Evolutionary conservation across 2,329 filamentous ascomycete species (phyloP).

Genomic region (Fusarium paranaense): DNA sequence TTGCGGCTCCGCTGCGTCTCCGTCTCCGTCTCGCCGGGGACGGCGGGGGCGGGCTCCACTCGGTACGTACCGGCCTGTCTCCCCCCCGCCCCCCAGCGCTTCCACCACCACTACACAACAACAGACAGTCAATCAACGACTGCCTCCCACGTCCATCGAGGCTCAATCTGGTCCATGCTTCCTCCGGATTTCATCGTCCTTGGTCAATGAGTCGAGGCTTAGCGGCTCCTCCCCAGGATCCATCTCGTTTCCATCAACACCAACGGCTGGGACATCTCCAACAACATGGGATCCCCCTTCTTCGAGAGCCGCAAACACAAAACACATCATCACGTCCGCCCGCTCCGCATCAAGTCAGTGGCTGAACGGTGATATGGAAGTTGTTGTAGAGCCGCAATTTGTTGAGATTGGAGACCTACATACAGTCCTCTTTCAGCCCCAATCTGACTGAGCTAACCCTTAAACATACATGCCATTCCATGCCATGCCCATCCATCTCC

Average conservation of each 20-base stretch:
- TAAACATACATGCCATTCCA: conserved; percentile 1
- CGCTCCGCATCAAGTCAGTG: conserved; percentile 15
- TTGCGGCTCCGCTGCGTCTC: conserved; percentile 47
- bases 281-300: conserved; percentile 4
- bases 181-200: conserved; percentile 1
- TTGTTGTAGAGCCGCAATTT: conserved; percentile 37
- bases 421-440: not conserved
- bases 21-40: conserved; percentile 41
- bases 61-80: conserved; percentile 5
- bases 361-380: conserved; percentile 15
- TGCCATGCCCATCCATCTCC: not conserved
- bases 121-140: not conserved
- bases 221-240: not conserved
- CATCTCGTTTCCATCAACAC: not conserved
- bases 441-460: conserved; percentile 5
- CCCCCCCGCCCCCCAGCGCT: not conserved
- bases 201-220: not conserved
- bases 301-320: conserved; percentile 10
- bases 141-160: not conserved
- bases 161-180: conserved; percentile 3
- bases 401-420: conserved; percentile 31
- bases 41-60: conserved; percentile 24
- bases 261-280: not conserved
- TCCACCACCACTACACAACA: conserved; percentile 2
- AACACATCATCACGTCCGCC: not conserved